A percentile compares a stretch with the other conserved stretches of the same genome.
Conservation (phyloP, 148 eudicot species). For the Arctostaphylos glauca region DNA sequence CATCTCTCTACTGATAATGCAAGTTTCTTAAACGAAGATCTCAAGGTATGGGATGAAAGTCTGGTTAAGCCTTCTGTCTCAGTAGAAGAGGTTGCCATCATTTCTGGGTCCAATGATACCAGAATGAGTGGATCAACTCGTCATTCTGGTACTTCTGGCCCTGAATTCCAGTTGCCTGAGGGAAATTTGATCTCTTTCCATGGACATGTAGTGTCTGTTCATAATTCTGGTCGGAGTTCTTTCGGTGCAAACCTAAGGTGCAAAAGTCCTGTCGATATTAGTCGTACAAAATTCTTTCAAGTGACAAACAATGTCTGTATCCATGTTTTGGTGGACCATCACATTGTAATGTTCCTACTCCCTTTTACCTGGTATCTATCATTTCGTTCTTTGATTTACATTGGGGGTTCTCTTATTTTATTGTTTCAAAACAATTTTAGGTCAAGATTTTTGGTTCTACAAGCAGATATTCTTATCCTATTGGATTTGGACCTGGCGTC, state of each 20-base stretch:
- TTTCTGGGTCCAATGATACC: conserved; percentile 19
- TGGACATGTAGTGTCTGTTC: conserved; percentile 64
- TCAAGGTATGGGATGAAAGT: conserved; percentile 32
- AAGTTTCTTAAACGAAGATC: conserved; percentile 30
- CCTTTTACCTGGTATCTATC: conserved; percentile 16
- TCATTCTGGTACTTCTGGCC: conserved; percentile 25
- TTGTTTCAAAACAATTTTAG: conserved; percentile 33
- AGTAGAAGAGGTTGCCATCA: conserved; percentile 22
- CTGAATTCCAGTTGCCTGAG: conserved; percentile 41
- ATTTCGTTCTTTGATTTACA: conserved; percentile 10
- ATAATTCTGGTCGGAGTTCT: conserved; percentile 27
- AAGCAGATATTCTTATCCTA: conserved; percentile 48
- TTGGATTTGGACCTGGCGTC: conserved; percentile 78
- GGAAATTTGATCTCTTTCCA: conserved; percentile 66
- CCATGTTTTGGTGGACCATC: conserved; percentile 57
- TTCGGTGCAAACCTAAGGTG: conserved; percentile 18
- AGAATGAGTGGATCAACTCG: conserved; percentile 22
- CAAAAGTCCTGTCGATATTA: conserved; percentile 24
- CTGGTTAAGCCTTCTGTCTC: conserved; percentile 23
- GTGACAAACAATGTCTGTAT: conserved; percentile 36
- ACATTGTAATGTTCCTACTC: conserved; percentile 38
- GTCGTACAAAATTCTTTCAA: conserved; percentile 27
- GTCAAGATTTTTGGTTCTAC: conserved; percentile 50
- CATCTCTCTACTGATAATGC: conserved; percentile 37
- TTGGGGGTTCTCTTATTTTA: conserved; percentile 21